phyloP scores from a whole-genome alignment of 306 rosid species.

The Calophaca sinica region DNA sequence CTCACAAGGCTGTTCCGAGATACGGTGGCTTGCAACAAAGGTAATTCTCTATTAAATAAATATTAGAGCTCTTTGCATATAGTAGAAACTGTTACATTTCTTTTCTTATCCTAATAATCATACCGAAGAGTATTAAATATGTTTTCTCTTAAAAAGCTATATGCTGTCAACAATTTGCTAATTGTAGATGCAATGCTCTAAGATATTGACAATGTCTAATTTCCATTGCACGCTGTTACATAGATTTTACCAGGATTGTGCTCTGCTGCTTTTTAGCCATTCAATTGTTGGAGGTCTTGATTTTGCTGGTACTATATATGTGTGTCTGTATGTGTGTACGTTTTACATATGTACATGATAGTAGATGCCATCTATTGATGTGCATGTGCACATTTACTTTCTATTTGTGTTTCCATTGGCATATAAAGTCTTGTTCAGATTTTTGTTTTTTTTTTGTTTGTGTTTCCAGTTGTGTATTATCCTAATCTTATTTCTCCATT shows the following conservation, averaged over 20 bases:
- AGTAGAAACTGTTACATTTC: not conserved
- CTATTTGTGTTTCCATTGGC: not conserved
- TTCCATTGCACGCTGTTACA: too few species aligned
- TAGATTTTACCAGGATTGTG: not conserved
- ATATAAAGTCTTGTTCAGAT: not conserved
- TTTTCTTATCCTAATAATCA: not conserved
- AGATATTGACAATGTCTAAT: not conserved
- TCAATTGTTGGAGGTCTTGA: too few species aligned
- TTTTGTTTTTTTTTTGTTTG: not conserved
- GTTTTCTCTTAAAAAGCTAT: constrained; percentile 17
- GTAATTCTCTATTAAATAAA: constrained; percentile 47
- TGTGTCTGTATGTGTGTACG: not conserved
- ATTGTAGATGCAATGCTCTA: constrained; percentile 28
- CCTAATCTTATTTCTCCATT: constrained; percentile 25
- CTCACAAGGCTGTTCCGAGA: constrained; percentile 96
- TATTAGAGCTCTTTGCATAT: constrained; percentile 9
- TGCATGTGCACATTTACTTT: not conserved
- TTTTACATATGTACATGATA: not conserved
- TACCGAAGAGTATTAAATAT: not conserved
- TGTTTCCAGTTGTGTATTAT: constrained; percentile 7
- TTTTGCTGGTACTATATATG: too few species aligned
- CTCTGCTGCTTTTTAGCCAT: not conserved
- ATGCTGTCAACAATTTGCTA: not conserved
- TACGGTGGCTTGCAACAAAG: constrained; percentile 97
- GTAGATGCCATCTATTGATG: not conserved